A percentile compares a stretch with the other conserved stretches of the same genome.
These are phyloP conservation scores for Phalaenopsis hybrid DNA, from an alignment of 116 monocot genomes.

Conservation along the genomic window DNA sequence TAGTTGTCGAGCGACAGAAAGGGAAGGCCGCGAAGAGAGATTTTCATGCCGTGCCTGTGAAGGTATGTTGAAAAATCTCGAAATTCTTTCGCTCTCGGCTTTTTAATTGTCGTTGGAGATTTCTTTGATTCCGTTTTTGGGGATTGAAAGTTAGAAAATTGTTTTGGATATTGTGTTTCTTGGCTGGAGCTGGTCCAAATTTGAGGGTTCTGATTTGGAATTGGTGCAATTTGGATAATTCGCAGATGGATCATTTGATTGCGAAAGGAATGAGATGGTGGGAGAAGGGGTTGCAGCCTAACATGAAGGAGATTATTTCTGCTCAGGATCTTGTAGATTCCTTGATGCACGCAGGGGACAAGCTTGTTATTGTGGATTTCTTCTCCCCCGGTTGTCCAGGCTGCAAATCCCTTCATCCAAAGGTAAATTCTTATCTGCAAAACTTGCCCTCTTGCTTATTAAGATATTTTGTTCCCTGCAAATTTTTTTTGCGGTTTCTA, in stretches of 20 bases:
- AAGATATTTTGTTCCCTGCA: neutral
- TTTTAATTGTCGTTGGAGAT: neutral
- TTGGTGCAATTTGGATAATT: neutral
- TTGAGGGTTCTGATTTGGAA: neutral
- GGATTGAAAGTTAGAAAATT: neutral
- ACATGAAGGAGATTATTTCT: conserved; percentile 41
- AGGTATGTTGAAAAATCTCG: neutral
- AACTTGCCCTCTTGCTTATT: neutral
- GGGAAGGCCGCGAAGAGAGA: too few species aligned
- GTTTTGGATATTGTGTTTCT: neutral
- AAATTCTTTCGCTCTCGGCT: neutral
- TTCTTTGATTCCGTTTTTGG: neutral
- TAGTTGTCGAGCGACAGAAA: neutral
- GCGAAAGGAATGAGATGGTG: conserved; percentile 25
- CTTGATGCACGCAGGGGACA: conserved; percentile 19
- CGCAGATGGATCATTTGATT: conserved; percentile 14
- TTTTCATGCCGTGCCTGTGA: neutral
- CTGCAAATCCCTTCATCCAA: conserved; percentile 45
- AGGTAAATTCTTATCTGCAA: conserved; percentile 9
- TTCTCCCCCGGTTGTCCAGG: conserved; percentile 42
- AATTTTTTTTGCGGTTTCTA: neutral
- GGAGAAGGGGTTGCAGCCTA: conserved; percentile 20
- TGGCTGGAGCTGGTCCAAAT: neutral
- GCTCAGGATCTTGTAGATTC: conserved; percentile 31
- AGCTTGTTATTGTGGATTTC: conserved; percentile 35